These are phyloP conservation scores for Wallemia hederae DNA, from an alignment of 1,284 basidiomycete species.

Conservation along the genomic window DNA sequence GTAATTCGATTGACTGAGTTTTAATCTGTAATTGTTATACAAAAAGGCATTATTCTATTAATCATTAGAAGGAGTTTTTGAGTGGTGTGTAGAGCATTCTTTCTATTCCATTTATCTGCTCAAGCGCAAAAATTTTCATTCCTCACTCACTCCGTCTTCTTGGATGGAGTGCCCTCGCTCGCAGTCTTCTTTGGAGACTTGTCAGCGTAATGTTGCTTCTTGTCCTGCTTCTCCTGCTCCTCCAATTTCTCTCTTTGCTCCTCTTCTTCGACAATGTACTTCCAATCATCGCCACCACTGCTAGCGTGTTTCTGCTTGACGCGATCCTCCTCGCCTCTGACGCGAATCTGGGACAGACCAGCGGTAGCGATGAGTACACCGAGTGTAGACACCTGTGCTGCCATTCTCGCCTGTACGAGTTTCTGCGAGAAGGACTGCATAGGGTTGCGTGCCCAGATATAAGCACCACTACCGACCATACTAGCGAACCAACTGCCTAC, in stretches of 20 bases:
- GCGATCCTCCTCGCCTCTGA: neutral
- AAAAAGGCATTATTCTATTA: neutral
- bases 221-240: neutral
- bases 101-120: neutral
- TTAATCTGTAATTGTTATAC: neutral
- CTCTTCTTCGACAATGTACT: neutral
- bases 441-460: neutral
- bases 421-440: conserved; percentile 1
- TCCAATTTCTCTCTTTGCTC: neutral
- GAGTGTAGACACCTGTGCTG: neutral
- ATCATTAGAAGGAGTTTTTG: neutral
- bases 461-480: neutral
- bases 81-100: neutral
- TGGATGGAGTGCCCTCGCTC: neutral
- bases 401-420: neutral
- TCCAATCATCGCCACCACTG: conserved; percentile 1
- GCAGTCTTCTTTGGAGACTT: neutral
- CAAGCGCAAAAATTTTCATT: neutral
- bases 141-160: neutral
- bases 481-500: neutral
- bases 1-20: too few relatives aligned
- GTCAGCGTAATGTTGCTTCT: neutral
- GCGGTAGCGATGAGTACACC: neutral
- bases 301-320: neutral
- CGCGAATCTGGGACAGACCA: neutral